Evolutionary conservation across 495 filamentous ascomycete species (phyloP).

Genomic region (Clavariopsis aquatica): DNA sequence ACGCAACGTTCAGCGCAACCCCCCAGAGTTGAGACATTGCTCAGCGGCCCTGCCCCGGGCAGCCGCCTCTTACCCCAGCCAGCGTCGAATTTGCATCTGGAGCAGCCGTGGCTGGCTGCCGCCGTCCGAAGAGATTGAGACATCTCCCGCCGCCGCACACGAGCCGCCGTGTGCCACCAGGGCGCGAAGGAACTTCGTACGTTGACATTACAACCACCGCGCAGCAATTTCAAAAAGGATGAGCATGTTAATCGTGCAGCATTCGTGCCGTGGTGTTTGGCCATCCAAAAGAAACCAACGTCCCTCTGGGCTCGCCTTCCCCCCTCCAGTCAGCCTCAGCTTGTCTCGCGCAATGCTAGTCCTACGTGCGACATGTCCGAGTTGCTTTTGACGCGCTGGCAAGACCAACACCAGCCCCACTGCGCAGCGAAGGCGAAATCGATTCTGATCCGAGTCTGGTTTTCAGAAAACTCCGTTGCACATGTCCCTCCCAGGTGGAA

Average conservation of each 20-base stretch:
- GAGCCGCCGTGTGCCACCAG: not conserved
- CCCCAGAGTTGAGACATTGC: not conserved
- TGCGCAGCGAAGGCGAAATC: too few relatives aligned
- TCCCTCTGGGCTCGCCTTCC: too few relatives aligned
- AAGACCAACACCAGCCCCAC: too few relatives aligned
- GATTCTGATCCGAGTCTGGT: too few relatives aligned
- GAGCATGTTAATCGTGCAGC: not conserved
- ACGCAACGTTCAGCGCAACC: too few relatives aligned
- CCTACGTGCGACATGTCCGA: too few relatives aligned
- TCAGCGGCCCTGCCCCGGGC: not conserved
- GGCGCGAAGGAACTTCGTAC: not conserved
- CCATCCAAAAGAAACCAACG: not conserved
- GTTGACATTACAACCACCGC: not conserved
- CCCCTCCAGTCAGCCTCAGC: too few relatives aligned
- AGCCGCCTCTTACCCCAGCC: not conserved
- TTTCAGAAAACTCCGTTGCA: too few relatives aligned
- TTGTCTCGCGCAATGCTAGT: too few relatives aligned
- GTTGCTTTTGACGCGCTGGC: too few relatives aligned
- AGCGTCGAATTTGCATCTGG: not conserved
- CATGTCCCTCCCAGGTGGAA: too few relatives aligned
- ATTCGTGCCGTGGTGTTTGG: not conserved
- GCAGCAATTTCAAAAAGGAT: not conserved
- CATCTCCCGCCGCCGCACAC: not conserved
- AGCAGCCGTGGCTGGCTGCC: not conserved
- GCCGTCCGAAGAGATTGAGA: not conserved